These are phyloP conservation scores for Fusarium caatingaense DNA, from an alignment of 2,329 filamentous ascomycete species.

Conservation along the genomic window DNA sequence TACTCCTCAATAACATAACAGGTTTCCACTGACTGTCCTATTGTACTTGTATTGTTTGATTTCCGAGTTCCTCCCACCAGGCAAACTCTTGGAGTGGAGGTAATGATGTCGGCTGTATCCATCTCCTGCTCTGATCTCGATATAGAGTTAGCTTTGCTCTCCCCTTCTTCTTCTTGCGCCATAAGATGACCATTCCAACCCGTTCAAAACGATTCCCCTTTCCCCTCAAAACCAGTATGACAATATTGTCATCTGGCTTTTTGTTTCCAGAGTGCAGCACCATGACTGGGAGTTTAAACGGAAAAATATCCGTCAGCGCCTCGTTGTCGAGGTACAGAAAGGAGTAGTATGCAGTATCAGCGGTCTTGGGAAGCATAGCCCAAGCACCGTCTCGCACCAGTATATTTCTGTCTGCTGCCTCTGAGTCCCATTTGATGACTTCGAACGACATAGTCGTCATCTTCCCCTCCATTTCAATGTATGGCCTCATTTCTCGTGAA, in stretches of 20 bases:
- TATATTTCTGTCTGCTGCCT: accelerated
- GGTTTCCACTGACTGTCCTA: accelerated
- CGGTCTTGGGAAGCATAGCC: not conserved
- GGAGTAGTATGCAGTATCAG: not conserved
- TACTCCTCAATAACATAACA: too few species aligned
- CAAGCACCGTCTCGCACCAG: not conserved
- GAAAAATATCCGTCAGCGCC: accelerated
- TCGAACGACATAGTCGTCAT: not conserved
- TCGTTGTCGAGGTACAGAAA: not conserved
- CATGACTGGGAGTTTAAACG: not conserved
- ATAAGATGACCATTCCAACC: not conserved
- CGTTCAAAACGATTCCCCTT: not conserved
- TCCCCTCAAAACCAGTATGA: not conserved
- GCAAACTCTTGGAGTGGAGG: too few species aligned
- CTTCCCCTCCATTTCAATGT: not conserved
- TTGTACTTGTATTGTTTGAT: accelerated
- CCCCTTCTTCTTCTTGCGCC: too few species aligned
- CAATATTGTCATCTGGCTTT: accelerated
- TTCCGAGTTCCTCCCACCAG: accelerated
- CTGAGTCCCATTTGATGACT: not conserved
- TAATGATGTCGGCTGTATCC: accelerated
- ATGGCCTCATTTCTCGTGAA: accelerated
- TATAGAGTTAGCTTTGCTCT: not conserved
- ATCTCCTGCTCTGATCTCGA: not conserved
- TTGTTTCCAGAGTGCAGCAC: accelerated